Conservation (phyloP, 1,139 yeast genomes). For the Scheffersomyces illinoinensis region DNA sequence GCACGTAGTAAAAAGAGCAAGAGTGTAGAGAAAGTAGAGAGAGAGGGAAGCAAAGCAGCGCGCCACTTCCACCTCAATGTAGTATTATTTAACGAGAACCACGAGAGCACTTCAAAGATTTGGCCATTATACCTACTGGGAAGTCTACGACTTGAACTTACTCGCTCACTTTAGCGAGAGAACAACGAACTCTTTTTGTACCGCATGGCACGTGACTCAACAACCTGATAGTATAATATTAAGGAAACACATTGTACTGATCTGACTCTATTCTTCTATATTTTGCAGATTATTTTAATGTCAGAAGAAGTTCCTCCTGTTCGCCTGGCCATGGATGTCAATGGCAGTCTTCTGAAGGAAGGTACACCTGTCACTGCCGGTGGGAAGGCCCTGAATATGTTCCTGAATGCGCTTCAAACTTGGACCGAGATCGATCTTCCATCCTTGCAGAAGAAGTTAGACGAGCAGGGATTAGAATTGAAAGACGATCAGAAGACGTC, state of each 20-base stretch:
- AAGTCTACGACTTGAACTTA: not conserved
- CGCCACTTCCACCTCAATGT: too few species aligned
- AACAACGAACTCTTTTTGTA: not conserved
- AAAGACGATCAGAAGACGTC: constrained; percentile 71
- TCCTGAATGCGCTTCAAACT: constrained; percentile 57
- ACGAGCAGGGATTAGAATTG: constrained; percentile 71
- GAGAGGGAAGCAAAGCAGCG: not conserved
- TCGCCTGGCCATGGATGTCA: not conserved
- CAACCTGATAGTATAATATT: not conserved
- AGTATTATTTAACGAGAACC: too few species aligned
- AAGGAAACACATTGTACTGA: not conserved
- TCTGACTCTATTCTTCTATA: not conserved
- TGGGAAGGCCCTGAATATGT: constrained; percentile 14
- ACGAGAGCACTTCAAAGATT: too few species aligned
- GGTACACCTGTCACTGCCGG: not conserved
- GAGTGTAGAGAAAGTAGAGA: not conserved
- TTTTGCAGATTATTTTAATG: not conserved
- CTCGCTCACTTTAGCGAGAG: not conserved
- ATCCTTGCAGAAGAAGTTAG: constrained; percentile 66
- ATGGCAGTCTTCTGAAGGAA: not conserved
- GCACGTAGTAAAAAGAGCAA: constrained; percentile 7
- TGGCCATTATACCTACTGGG: not conserved
- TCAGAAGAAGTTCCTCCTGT: not conserved
- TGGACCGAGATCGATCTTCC: constrained; percentile 81
- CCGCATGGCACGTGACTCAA: not conserved